Conservation (phyloP, 371 early-diverging fungal species). For the Fennellomyces sp. region DNA sequence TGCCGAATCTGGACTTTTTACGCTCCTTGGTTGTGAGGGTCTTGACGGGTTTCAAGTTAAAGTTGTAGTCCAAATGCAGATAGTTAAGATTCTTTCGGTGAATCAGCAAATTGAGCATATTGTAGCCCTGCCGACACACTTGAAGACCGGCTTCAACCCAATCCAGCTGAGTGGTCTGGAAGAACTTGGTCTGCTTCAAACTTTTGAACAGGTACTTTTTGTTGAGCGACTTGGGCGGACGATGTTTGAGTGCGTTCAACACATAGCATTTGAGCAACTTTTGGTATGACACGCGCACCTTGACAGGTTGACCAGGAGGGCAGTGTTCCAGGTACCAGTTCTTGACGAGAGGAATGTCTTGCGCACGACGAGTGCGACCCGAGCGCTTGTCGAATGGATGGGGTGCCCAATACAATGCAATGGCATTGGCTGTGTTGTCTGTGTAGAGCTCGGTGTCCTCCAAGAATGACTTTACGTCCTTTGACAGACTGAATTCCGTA, state of each 20-base stretch:
- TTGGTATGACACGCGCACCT: slow-evolving; percentile 98
- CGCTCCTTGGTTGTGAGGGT: slow-evolving; percentile 99
- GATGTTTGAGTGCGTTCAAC: slow-evolving; percentile 85
- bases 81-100: slow-evolving; percentile 98
- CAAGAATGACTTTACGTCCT: slow-evolving; percentile 84
- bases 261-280: slow-evolving; percentile 93
- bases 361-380: slow-evolving; percentile 92
- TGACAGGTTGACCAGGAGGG: slow-evolving; percentile 93
- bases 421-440: slow-evolving; percentile 90
- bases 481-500: slow-evolving; percentile 78
- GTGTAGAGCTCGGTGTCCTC: slow-evolving; percentile 80
- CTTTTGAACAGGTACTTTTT: slow-evolving; percentile 95
- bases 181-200: slow-evolving; percentile 96
- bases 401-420: slow-evolving; percentile 97
- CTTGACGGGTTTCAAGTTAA: slow-evolving; percentile 97
- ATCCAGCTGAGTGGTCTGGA: slow-evolving; percentile 96
- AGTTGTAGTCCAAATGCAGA: slow-evolving; percentile 98
- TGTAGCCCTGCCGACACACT: slow-evolving; percentile 97
- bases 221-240: slow-evolving; percentile 86
- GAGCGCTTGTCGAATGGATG: slow-evolving; percentile 95
- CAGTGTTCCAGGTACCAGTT: slow-evolving; percentile 98
- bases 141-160: slow-evolving; percentile 99
- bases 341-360: slow-evolving; percentile 95
- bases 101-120: slow-evolving; percentile 97
- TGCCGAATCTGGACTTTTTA: slow-evolving; percentile 99